Base-by-base conservation (phyloP, 2,329 filamentous ascomycete genomes). In the Mycocentrospora acerina region DNA sequence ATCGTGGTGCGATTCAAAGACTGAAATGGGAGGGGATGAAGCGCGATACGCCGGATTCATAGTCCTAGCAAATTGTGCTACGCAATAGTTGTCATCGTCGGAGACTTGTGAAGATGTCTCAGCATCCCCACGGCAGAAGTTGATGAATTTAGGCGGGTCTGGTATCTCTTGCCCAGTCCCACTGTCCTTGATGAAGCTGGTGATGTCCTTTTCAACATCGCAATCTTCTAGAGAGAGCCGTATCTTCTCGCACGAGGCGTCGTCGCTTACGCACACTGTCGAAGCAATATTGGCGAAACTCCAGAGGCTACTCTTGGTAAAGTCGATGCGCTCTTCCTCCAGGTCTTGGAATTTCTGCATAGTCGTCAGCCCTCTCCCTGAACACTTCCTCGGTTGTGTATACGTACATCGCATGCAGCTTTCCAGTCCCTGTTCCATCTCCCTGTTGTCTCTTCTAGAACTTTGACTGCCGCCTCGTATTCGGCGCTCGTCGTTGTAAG, bases 401-500 rank as follows among this genome's bases (percentile, higher is more conserved):
- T 22, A 64, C 74, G 40, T 59, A 79, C 76, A 60, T 86, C 94
- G 58, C 93, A 95, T 1, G 91, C 93, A 14, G 88, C 83, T 70
- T 97, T 98, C 93, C 93, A 98, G 66, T 98, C 93, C 57, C 91
- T 81, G 64, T 98, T 98, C 93, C 93, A 98, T 37, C 91, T 80
- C 4, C 82, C 86, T 0, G 93, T 98, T 0, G 93, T 98, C 55
- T 97, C 93, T 62, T 98, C 91, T 4, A 98, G 78, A 1, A 88
- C 78, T 68, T 97, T 97, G 43, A 98, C 86, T 0, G 93, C 90
- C 35, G 82, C 81, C 67, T 98, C 91, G 64, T 98, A 98, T 58
- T 97, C 93, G 29, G 82, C 84, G 69, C 94, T 97, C 44, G 90
- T 90, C 7, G 84, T 83, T 1, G 90, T 90, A 42, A 98, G 79